Conservation (phyloP, 805 yeast species). For the Dipodascopsis uninucleata region DNA sequence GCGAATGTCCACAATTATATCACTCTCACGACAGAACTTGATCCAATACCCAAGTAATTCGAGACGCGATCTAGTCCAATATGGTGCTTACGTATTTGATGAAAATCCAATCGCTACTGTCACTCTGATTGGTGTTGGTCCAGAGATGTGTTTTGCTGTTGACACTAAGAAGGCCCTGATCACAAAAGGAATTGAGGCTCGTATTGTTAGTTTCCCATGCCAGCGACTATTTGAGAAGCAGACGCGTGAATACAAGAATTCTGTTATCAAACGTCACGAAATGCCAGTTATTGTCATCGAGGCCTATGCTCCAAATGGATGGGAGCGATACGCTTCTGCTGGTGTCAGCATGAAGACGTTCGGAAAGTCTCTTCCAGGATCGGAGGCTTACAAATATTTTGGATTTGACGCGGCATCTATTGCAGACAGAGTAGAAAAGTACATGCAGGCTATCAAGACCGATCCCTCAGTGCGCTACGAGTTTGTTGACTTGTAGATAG, state of each 20-base stretch:
- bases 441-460: slow-evolving; percentile 12
- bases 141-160: slow-evolving; percentile 35
- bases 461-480: slow-evolving; percentile 5
- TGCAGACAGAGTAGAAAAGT: slow-evolving; percentile 35
- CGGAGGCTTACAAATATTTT: slow-evolving; percentile 35
- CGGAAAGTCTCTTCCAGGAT: slow-evolving; percentile 40
- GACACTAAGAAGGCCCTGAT: slow-evolving; percentile 33
- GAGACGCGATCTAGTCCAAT: slow-evolving; percentile 48
- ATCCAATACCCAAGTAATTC: slow-evolving; percentile 75
- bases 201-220: slow-evolving; percentile 38
- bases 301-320: slow-evolving; percentile 38
- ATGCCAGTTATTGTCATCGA: slow-evolving; percentile 38
- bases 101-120: slow-evolving; percentile 31
- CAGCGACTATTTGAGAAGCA: slow-evolving; percentile 37
- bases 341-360: slow-evolving; percentile 37
- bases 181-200: slow-evolving; percentile 31
- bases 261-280: slow-evolving; percentile 27
- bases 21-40: slow-evolving; percentile 60
- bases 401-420: slow-evolving; percentile 34
- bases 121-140: slow-evolving; percentile 35
- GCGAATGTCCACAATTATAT: slow-evolving; percentile 54
- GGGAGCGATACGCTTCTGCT: slow-evolving; percentile 41
- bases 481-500: slow-evolving; percentile 10
- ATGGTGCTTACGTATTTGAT: slow-evolving; percentile 35
- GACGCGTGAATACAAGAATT: slow-evolving; percentile 32